Evolutionary conservation across 768 basidiomycete genomes (phyloP), one percentile per base, ranked within the genome.

Genomic region (Tylopilus felleus): DNA sequence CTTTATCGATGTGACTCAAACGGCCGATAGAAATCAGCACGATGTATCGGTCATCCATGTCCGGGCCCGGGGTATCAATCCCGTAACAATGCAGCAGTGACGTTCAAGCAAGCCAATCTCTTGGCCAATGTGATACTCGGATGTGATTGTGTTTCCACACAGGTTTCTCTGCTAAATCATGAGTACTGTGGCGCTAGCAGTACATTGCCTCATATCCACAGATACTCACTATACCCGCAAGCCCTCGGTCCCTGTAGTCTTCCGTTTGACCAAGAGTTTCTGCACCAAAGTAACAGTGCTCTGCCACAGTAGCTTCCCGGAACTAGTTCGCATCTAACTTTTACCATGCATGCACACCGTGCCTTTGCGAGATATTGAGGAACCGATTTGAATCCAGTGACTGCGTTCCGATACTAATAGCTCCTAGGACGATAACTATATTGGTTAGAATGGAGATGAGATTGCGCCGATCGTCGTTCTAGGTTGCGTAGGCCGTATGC

Each of bases 401-500:
- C 12, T 31, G 9, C 5, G 8, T 9, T 31, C 9, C 29, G 29
- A 31, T 31, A 31, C 5, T 9, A 31, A 2, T 8, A 9, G n/a
- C n/a, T n/a, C n/a, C n/a, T n/a, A n/a, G n/a, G n/a, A n/a, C 29
- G 29, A 4, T 31, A 9, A 53, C 52, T 31, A 7, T 7, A 4
- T 27, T 7, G 4, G 7, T 27, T 27, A n/a, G 29, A 27, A 27
- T 36, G 39, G 9, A 46, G 29, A 23, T 25, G 48, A 52, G 16
- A 51, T 52, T 49, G 33, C 14, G 21, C 27, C 14, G 17, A 51
- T 57, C 53, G 6, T 28, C 9, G 31, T 42, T n/a, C 6, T 25
- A 9, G 17, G 61, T 49, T 39, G 44, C 58, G 48, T 29, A 27
- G n/a, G n/a, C n/a, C n/a, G n/a, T n/a, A n/a, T n/a, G n/a, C n/a